These are phyloP conservation scores for Suillus sp. DNA, from an alignment of 768 basidiomycete genomes.

Conservation along the genomic window DNA sequence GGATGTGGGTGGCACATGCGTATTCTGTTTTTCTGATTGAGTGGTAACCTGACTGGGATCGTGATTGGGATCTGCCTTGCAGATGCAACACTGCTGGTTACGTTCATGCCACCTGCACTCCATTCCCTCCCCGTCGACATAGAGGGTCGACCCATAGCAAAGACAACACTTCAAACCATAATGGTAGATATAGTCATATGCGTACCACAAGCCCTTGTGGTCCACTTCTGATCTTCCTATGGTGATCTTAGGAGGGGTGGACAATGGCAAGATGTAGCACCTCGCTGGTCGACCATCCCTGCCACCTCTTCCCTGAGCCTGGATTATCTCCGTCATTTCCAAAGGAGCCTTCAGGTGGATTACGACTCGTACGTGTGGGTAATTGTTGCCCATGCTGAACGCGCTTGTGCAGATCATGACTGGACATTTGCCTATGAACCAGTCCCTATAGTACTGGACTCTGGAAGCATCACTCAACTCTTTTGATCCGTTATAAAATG, in stretches of 20 bases:
- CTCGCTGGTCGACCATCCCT: conserved; percentile 4
- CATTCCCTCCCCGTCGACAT: conserved; percentile 2
- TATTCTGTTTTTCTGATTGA: background rate
- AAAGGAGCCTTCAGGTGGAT: conserved; percentile 24
- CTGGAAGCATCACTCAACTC: conserved; percentile 7
- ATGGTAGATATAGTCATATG: background rate
- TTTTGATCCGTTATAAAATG: conserved; percentile 21
- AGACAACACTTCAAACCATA: conserved; percentile 5
- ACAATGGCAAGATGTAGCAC: background rate
- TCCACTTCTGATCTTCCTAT: background rate
- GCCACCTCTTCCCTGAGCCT: conserved; percentile 26
- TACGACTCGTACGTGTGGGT: conserved; percentile 20
- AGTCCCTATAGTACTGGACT: background rate
- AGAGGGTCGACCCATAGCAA: conserved; percentile 7
- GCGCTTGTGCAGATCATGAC: conserved; percentile 28
- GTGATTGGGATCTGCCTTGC: background rate
- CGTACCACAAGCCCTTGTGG: background rate
- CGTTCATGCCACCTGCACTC: background rate
- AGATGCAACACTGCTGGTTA: background rate
- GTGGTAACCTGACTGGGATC: background rate
- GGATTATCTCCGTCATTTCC: conserved; percentile 24
- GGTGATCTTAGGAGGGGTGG: background rate
- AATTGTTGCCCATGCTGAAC: conserved; percentile 32
- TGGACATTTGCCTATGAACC: conserved; percentile 9
- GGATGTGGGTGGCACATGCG: background rate